Evolutionary conservation across 2,329 filamentous ascomycete species (phyloP), one percentile per base, ranked within the genome.

Genomic region (Pseudogymnoascus sp.): DNA sequence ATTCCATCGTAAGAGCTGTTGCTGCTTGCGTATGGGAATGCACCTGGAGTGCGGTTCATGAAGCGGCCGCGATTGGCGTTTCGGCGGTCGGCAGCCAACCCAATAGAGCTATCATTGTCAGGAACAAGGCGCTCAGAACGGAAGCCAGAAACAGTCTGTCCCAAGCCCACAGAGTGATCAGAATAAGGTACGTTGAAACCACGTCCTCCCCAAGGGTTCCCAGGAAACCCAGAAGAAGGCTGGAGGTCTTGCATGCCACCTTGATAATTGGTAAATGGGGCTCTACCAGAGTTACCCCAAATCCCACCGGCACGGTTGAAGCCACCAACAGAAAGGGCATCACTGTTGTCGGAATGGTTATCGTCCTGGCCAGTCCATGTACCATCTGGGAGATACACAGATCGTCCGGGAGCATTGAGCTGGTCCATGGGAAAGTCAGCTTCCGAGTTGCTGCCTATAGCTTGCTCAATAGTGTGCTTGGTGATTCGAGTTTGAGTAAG

Each of bases 401-500:
- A 71, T 60, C 78, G 79, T 62, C 71, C 72, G 5, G 74, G 71
- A 50, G 66, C 37, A 62, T 71, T 73, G 43, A 71, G 59, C 62
- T 60, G 33, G 59, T 65, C 63, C 64, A 66, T 61, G 66, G 71
- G 35, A 67, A 70, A 74, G 50, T 80, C 78, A 24, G 74, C 71
- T 61, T 81, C 82, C 5, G 78, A 78, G 4, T 77, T 75, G 65
- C 78, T 76, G n/a, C 81, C 79, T 61, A 83, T 77, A 7, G 73
- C 75, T 68, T 84, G 82, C 59, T 85, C 83, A 62, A 83, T 76
- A 10, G 84, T 88, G 61, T 83, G 78, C 69, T 84, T 85, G 35
- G 79, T 78, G 63, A 85, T 81, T 31, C 85, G 85, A 24, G 81
- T 85, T 66, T 89, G 84, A 40, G 85, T 81, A 65, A 91, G 80